phyloP scores from a whole-genome alignment of 306 rosid species.

The Lagenaria siceraria region DNA sequence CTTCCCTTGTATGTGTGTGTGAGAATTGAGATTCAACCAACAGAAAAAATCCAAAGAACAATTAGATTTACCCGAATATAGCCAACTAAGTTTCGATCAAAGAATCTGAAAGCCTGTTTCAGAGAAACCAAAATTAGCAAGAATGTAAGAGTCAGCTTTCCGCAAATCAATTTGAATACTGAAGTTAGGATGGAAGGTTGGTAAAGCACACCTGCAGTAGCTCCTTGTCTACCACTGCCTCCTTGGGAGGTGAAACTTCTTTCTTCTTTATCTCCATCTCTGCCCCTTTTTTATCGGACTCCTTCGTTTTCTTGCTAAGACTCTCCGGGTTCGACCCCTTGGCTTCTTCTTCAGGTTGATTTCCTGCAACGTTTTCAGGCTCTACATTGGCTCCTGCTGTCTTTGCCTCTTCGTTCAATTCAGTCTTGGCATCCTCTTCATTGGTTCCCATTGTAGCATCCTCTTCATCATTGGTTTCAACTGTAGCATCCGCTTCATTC shows the following conservation, averaged over 20 bases:
- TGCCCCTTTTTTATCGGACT: slow-evolving; percentile 29
- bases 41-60: not conserved
- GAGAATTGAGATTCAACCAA: not conserved
- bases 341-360: slow-evolving; percentile 21
- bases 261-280: slow-evolving; percentile 38
- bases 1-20: not conserved
- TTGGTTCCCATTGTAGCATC: not conserved
- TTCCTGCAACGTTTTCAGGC: slow-evolving; percentile 25
- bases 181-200: not conserved
- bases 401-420: slow-evolving; percentile 22
- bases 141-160: not conserved
- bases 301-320: slow-evolving; percentile 26
- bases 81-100: slow-evolving; percentile 75
- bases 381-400: slow-evolving; percentile 11
- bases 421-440: not conserved
- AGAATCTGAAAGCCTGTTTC: slow-evolving; percentile 84
- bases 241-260: slow-evolving; percentile 35
- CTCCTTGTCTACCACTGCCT: slow-evolving; percentile 56
- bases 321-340: slow-evolving; percentile 29
- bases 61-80: slow-evolving; percentile 53
- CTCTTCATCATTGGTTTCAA: not conserved
- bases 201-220: slow-evolving; percentile 69
- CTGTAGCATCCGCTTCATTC: slow-evolving; percentile 5
- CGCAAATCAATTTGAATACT: not conserved
- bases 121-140: slow-evolving; percentile 6